phyloP scores from a whole-genome alignment of 441 rosid species.

The Populus tomentosa region DNA sequence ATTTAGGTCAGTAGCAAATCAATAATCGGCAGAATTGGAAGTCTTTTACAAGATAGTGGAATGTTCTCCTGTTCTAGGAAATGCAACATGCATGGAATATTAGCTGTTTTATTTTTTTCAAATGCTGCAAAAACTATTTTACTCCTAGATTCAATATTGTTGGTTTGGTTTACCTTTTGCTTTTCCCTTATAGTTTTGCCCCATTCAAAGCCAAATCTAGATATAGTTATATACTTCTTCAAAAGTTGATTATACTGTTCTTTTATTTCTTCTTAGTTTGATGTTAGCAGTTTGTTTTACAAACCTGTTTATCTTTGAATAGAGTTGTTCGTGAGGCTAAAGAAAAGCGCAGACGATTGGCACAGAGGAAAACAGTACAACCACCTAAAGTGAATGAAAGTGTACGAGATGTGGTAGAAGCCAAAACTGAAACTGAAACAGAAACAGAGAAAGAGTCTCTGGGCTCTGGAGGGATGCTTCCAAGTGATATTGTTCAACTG shows the following conservation, averaged over 20 bases:
- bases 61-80: background rate
- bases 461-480: constrained; percentile 63
- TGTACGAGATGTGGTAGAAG: constrained; percentile 28
- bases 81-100: background rate
- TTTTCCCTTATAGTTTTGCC: background rate
- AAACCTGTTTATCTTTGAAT: background rate
- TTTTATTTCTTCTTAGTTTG: background rate
- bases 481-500: constrained; percentile 64
- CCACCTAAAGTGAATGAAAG: constrained; percentile 28
- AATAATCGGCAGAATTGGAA: background rate
- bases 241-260: background rate
- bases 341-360: constrained; percentile 63
- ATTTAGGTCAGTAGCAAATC: background rate
- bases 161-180: background rate
- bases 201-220: background rate
- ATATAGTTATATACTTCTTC: background rate
- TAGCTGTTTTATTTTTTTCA: background rate
- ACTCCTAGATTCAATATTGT: background rate
- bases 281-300: background rate
- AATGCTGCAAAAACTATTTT: background rate
- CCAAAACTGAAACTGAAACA: background rate
- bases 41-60: background rate
- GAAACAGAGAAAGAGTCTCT: constrained; percentile 34
- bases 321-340: constrained; percentile 72
- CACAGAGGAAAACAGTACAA: constrained; percentile 52